Conservation (phyloP, 2,329 filamentous ascomycete genomes). For the Cytospora piceicola region DNA sequence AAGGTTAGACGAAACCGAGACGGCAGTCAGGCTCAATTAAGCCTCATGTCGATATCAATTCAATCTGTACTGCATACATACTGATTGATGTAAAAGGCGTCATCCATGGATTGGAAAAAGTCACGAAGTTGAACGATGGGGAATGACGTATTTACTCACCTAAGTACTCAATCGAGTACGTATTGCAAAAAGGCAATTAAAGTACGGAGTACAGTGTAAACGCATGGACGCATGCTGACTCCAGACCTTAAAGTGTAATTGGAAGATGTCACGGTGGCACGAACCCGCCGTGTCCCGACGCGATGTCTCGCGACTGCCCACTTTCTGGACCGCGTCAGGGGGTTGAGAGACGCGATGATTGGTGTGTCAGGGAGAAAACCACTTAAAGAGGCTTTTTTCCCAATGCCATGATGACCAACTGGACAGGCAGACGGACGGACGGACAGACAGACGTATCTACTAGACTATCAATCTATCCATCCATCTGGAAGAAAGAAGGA, state of each 20-base stretch:
- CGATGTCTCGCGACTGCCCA: slow-evolving; percentile 20
- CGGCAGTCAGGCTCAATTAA: no score
- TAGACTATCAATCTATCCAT: neutral
- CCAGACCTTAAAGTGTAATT: neutral
- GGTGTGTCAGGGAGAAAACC: slow-evolving; percentile 6
- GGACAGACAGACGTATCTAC: neutral
- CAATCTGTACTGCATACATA: no score
- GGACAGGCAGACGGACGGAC: neutral
- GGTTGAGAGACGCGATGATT: slow-evolving; percentile 24
- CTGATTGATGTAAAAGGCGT: no score
- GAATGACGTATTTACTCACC: no score
- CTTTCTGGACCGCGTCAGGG: neutral
- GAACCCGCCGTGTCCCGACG: slow-evolving; percentile 15
- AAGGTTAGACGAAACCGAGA: no score
- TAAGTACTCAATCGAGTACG: neutral
- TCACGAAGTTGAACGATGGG: no score
- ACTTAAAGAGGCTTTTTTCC: slow-evolving; percentile 5
- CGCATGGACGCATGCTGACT: neutral
- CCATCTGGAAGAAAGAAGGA: neutral
- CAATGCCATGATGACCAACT: slow-evolving; percentile 4
- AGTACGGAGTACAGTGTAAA: neutral
- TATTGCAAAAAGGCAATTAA: neutral
- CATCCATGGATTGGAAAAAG: no score
- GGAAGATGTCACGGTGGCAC: slow-evolving; percentile 10
- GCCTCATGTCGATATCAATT: no score